These are phyloP conservation scores for Sporobolomyces phaffii DNA, from an alignment of 768 basidiomycete genomes.

Conservation along the genomic window DNA sequence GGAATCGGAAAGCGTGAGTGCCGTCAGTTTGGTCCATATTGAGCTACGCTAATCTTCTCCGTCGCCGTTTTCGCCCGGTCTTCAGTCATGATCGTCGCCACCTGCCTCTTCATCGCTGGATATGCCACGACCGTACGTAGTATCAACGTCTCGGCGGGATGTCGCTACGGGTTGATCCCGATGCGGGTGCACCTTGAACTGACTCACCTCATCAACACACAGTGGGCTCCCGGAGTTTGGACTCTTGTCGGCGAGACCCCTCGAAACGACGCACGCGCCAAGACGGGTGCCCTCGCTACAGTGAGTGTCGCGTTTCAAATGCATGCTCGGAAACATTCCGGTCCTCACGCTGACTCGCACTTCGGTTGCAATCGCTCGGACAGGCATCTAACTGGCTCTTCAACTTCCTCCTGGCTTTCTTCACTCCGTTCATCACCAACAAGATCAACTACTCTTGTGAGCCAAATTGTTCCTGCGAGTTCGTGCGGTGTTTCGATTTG, in stretches of 20 bases:
- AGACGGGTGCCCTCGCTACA: constrained; percentile 55
- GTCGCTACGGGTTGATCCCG: too few relatives aligned
- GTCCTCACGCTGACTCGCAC: too few relatives aligned
- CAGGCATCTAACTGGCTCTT: constrained; percentile 46
- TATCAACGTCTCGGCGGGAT: too few relatives aligned
- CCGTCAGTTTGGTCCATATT: too few relatives aligned
- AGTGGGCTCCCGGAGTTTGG: constrained; percentile 67
- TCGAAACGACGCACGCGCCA: constrained; percentile 58
- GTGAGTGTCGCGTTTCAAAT: too few relatives aligned
- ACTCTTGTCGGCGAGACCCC: constrained; percentile 68
- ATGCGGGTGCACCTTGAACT: background rate
- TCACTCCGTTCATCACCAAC: constrained; percentile 65
- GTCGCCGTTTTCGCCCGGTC: background rate
- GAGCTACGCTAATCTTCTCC: too few relatives aligned
- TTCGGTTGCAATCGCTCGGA: too few relatives aligned
- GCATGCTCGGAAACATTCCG: too few relatives aligned
- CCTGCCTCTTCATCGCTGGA: constrained; percentile 66
- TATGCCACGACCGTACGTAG: constrained; percentile 57
- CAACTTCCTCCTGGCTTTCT: constrained; percentile 51
- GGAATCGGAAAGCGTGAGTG: constrained; percentile 55
- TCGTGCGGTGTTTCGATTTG: too few relatives aligned
- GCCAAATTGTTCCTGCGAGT: too few relatives aligned
- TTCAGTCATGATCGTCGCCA: constrained; percentile 60
- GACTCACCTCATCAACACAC: background rate
- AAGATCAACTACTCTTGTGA: constrained; percentile 58